phyloP scores from a whole-genome alignment of 2,329 filamentous ascomycete species.

The Neonectria neomacrospora region DNA sequence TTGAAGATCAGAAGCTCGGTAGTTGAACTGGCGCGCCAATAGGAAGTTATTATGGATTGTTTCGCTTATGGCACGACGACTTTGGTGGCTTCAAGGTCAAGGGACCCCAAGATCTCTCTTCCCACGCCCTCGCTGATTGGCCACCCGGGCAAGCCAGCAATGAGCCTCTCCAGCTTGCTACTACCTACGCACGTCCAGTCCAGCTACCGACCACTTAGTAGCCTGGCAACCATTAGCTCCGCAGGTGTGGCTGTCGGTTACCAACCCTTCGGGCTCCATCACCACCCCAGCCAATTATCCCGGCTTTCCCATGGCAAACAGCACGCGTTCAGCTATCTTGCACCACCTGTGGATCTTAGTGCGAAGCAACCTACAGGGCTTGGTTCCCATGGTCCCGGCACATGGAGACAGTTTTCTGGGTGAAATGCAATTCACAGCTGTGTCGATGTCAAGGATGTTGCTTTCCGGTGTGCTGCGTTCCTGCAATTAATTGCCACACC shows the following conservation, averaged over 20 bases:
- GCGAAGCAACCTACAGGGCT: constrained; percentile 2
- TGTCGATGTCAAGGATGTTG: too few relatives aligned
- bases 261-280: constrained; percentile 39
- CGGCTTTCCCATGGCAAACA: constrained; percentile 8
- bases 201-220: constrained; percentile 12
- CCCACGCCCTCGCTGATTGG: constrained; percentile 10
- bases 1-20: not conserved
- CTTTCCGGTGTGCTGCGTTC: too few relatives aligned
- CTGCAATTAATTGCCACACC: not conserved
- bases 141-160: not conserved
- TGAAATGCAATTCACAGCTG: too few relatives aligned
- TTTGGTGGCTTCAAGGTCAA: constrained; percentile 1
- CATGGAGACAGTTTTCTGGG: not conserved
- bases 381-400: constrained; percentile 1
- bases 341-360: not conserved
- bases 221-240: constrained; percentile 22
- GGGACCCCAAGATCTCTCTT: constrained; percentile 6
- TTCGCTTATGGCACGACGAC: constrained; percentile 7
- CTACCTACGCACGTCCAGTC: not conserved
- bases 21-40: not conserved
- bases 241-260: constrained; percentile 35
- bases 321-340: constrained; percentile 15
- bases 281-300: constrained; percentile 9
- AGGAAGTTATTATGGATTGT: not conserved
- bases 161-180: constrained; percentile 3